phyloP scores from a whole-genome alignment of 331 rosid species.

The Rosa hybrid region DNA sequence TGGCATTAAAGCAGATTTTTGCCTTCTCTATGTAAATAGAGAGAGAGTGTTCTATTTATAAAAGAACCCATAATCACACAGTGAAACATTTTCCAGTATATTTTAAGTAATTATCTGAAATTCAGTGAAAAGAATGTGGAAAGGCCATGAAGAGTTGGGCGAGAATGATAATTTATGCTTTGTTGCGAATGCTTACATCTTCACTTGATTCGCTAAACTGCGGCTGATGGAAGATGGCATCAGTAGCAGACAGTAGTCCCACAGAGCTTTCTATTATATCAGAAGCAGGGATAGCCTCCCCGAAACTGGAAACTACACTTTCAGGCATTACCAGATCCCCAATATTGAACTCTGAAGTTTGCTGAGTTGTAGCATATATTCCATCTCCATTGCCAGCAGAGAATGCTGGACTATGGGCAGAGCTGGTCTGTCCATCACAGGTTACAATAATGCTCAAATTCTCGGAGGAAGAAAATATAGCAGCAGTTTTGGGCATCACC shows the following conservation, averaged over 20 bases:
- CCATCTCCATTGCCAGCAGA: constrained; percentile 73
- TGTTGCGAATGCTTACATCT: constrained; percentile 56
- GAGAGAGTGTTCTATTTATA: not conserved
- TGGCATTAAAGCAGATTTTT: not conserved
- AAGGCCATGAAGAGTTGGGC: not conserved
- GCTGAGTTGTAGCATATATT: constrained; percentile 48
- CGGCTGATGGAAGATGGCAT: constrained; percentile 60
- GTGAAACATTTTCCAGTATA: not conserved
- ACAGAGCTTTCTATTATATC: constrained; percentile 88
- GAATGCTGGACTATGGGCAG: constrained; percentile 66
- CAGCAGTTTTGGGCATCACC: constrained; percentile 60
- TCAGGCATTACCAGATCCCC: constrained; percentile 67
- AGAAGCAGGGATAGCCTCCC: constrained; percentile 65
- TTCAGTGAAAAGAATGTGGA: not conserved
- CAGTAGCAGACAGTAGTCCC: constrained; percentile 66
- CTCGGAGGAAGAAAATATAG: constrained; percentile 70
- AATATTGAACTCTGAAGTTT: constrained; percentile 52
- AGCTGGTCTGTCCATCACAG: constrained; percentile 68
- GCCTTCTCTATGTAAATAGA: not conserved
- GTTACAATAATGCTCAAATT: constrained; percentile 72
- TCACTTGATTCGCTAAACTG: constrained; percentile 66
- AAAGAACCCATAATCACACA: not conserved
- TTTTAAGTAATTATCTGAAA: not conserved
- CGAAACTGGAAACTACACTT: constrained; percentile 72
- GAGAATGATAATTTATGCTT: not conserved